phyloP scores from a whole-genome alignment of 306 rosid genomes.

The Luffa acutangula region DNA sequence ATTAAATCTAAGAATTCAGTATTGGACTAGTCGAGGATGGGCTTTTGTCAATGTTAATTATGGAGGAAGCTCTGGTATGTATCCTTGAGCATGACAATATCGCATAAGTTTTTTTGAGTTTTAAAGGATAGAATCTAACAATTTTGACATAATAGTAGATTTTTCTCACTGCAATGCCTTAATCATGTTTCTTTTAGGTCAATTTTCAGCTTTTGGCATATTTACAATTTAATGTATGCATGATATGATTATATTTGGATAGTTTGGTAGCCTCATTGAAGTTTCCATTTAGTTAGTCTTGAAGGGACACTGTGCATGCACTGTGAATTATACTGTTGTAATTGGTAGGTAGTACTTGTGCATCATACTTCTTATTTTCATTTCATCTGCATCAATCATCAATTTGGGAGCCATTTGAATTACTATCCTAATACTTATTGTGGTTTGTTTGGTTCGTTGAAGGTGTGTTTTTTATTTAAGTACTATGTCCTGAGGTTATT shows the following conservation, averaged over 20 bases:
- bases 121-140: neutral
- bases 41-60: slow-evolving; percentile 76
- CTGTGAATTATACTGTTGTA: neutral
- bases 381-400: neutral
- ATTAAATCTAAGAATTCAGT: slow-evolving; percentile 65
- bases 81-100: neutral
- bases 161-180: neutral
- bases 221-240: neutral
- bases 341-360: neutral
- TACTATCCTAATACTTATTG: neutral
- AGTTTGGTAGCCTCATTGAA: neutral
- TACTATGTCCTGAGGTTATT: neutral
- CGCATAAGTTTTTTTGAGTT: neutral
- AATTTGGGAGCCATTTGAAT: neutral
- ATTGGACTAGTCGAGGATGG: slow-evolving; percentile 96
- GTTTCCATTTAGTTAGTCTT: neutral
- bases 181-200: neutral
- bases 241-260: neutral
- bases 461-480: neutral
- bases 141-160: neutral
- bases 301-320: neutral
- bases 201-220: neutral
- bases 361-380: neutral
- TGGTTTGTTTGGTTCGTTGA: neutral
- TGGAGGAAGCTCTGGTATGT: slow-evolving; percentile 96